These are phyloP conservation scores for Linum trigynum DNA, from an alignment of 345 rosid species.

Conservation along the genomic window DNA sequence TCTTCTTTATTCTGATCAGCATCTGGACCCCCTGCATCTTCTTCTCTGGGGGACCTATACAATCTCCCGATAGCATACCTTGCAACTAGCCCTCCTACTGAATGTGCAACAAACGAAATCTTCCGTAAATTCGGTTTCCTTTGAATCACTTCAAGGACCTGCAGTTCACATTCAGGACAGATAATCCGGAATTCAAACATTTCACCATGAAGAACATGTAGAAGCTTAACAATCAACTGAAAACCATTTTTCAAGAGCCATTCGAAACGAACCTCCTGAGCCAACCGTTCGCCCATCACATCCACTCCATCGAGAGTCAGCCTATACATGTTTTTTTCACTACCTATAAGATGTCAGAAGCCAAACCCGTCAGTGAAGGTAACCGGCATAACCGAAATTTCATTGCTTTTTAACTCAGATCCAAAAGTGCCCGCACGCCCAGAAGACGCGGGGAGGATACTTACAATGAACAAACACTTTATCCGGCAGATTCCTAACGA, in stretches of 20 bases:
- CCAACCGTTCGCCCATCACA: slow-evolving; percentile 94
- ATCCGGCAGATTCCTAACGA: slow-evolving; percentile 64
- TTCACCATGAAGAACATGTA: not conserved
- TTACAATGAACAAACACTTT: slow-evolving; percentile 85
- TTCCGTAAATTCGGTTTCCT: slow-evolving; percentile 52
- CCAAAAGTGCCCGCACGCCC: not conserved
- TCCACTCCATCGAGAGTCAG: slow-evolving; percentile 87
- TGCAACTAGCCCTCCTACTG: slow-evolving; percentile 84
- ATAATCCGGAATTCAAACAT: not conserved
- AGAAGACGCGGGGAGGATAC: slow-evolving; percentile 5
- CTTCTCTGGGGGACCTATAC: slow-evolving; percentile 43
- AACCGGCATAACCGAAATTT: not conserved
- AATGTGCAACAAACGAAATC: slow-evolving; percentile 89
- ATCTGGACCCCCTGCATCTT: slow-evolving; percentile 23
- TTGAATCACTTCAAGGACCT: slow-evolving; percentile 74
- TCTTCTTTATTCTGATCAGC: slow-evolving; percentile 11
- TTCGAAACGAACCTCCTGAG: slow-evolving; percentile 48
- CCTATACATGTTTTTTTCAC: slow-evolving; percentile 53
- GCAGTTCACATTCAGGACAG: slow-evolving; percentile 14
- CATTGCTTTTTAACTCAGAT: not conserved
- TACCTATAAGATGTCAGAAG: slow-evolving; percentile 39
- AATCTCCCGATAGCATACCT: slow-evolving; percentile 89
- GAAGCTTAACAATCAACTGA: not conserved
- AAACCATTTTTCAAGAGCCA: not conserved
- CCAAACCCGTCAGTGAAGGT: not conserved